Conservation (phyloP, 345 rosid species). For the Bretschneidera sinensis region DNA sequence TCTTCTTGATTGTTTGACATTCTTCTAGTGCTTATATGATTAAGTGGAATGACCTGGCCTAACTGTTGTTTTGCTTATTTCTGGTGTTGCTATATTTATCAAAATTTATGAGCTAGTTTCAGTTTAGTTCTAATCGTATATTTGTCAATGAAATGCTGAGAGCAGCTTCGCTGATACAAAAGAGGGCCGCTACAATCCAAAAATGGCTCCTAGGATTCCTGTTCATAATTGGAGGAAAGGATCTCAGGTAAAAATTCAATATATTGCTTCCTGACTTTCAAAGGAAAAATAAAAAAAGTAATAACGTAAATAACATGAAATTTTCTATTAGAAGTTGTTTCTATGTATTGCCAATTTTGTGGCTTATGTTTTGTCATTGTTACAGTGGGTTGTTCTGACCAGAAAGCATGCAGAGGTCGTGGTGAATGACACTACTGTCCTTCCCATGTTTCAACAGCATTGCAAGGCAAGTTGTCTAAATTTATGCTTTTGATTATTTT, state of each 20-base stretch:
- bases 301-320: background rate
- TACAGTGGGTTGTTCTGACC: constrained; percentile 84
- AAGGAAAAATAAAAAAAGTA: background rate
- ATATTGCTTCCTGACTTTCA: constrained; percentile 14
- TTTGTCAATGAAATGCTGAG: constrained; percentile 13
- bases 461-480: constrained; percentile 68
- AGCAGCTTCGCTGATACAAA: constrained; percentile 94
- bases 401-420: constrained; percentile 85
- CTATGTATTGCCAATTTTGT: constrained; percentile 14
- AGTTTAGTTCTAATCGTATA: background rate
- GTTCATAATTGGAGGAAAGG: constrained; percentile 97
- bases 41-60: no score
- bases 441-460: constrained; percentile 80
- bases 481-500: constrained; percentile 2
- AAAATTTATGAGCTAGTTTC: background rate
- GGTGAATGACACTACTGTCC: constrained; percentile 72
- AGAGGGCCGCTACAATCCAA: constrained; percentile 97
- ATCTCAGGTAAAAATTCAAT: constrained; percentile 62
- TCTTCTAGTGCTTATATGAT: background rate
- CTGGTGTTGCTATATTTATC: background rate
- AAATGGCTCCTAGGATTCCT: constrained; percentile 71
- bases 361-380: constrained; percentile 24
- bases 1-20: no score
- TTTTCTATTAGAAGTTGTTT: constrained; percentile 9
- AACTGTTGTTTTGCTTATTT: no score